phyloP scores from a whole-genome alignment of 805 yeast genomes.

The Schizosaccharomyces cryophilus region DNA sequence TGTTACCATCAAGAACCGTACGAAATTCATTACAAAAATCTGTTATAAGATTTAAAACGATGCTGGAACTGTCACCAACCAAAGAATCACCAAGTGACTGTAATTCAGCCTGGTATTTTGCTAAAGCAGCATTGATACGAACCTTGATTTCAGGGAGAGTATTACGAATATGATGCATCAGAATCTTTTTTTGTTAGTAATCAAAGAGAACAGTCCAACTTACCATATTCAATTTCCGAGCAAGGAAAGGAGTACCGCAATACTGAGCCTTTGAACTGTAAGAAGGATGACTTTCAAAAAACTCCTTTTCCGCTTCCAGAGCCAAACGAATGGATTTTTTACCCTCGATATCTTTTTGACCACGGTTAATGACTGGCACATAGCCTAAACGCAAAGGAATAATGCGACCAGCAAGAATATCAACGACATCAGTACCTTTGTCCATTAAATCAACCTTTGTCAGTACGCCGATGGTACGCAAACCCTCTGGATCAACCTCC shows the following conservation, averaged over 20 bases:
- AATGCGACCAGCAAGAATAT: slow-evolving; percentile 82
- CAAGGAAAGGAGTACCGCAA: slow-evolving; percentile 96
- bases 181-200: slow-evolving; percentile 20
- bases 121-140: slow-evolving; percentile 61
- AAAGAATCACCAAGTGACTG: slow-evolving; percentile 41
- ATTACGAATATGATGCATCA: slow-evolving; percentile 70
- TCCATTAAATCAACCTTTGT: slow-evolving; percentile 96
- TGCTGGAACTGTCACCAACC: slow-evolving; percentile 59
- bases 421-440: slow-evolving; percentile 89
- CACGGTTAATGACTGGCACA: slow-evolving; percentile 90
- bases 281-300: slow-evolving; percentile 72
- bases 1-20: slow-evolving; percentile 77
- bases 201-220: not conserved
- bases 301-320: slow-evolving; percentile 49
- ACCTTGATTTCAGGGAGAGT: slow-evolving; percentile 81
- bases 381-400: slow-evolving; percentile 88
- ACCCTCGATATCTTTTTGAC: slow-evolving; percentile 82
- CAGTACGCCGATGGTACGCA: slow-evolving; percentile 82
- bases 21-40: slow-evolving; percentile 78
- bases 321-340: slow-evolving; percentile 78
- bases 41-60: slow-evolving; percentile 74
- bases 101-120: slow-evolving; percentile 65
- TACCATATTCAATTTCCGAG: slow-evolving; percentile 57
- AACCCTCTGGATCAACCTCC: slow-evolving; percentile 92
- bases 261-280: slow-evolving; percentile 81